Evolutionary conservation across 306 rosid genomes (phyloP), one percentile per base, ranked within the genome.

Genomic region (Cicer yamashitae): DNA sequence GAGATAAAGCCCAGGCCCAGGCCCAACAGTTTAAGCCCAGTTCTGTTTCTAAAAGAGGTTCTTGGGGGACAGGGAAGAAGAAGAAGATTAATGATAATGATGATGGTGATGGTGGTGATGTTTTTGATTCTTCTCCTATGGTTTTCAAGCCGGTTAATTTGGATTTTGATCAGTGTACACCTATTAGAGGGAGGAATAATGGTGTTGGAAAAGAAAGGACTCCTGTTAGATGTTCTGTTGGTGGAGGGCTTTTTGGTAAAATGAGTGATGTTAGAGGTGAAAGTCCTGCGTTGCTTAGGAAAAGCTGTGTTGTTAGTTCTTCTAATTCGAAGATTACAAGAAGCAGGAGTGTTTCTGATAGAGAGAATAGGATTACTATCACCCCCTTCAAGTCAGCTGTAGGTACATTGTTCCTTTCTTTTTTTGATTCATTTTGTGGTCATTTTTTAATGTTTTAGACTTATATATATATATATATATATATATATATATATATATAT

Each of bases 131-230:
- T 3, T 93, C 96, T 37, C 93, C 96, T 0, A 69, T 85, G 87
- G 77, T 82, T 79, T 77, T 85, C 22, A 89, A 89, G 85, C 90
- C 96, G 0, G 75, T 90, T 18, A 89, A 90, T 50, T 79, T 90
- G 82, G 96, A 94, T 69, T 91, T 91, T 71, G 96, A 91, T 69
- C 93, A 87, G 67, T 92, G 96, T 58, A 92, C 97, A 1, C 99
- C 99, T 5, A 83, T 87, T 5, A 80, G 90, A 77, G 93, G 86
- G 22, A 86, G 79, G 70, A 37, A 1, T 4, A 7, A 2, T 60
- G 51, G 12, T 8, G 37, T 77, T 37, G 89, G 81, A 9, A 84
- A 78, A 74, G 92, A 81, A 1, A 86, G 86, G 14, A 83, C 80
- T 30, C 82, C 78, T 12, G 6, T 93, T 25, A 81, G 98, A 66